Percentiles rank a stretch among this genome's conserved stretches.
These are phyloP conservation scores for Paramecium bursaria DNA, from an alignment of 73 alveolate species.

Conservation along the genomic window DNA sequence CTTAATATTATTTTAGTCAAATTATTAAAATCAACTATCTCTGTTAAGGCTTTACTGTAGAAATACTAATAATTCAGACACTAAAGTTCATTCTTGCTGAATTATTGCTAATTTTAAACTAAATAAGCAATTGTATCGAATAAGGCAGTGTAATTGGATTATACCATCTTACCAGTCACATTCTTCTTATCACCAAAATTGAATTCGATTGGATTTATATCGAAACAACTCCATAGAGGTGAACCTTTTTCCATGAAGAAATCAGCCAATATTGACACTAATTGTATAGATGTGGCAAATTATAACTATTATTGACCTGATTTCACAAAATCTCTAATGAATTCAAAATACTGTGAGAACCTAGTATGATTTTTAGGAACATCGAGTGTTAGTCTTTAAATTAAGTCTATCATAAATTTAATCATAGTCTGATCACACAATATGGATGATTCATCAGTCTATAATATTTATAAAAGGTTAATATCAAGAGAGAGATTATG, in stretches of 20 bases:
- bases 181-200: not conserved
- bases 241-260: constrained; percentile 59
- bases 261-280: constrained; percentile 35
- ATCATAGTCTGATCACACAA: not conserved
- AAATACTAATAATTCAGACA: not conserved
- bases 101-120: not conserved
- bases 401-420: not conserved
- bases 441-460: not conserved
- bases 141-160: not conserved
- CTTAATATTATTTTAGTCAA: not conserved
- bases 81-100: not conserved
- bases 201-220: not conserved
- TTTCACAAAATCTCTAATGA: constrained; percentile 22
- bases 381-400: not conserved
- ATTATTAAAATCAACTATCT: constrained; percentile 24
- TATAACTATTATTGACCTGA: not conserved
- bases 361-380: constrained; percentile 50
- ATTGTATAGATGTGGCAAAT: constrained; percentile 24
- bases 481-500: constrained; percentile 7
- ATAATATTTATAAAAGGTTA: not conserved
- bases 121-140: not conserved
- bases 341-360: constrained; percentile 7
- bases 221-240: not conserved
- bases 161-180: constrained; percentile 48
- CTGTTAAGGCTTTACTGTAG: constrained; percentile 1